These are phyloP conservation scores for Nicotiana benthamiana DNA, from an alignment of 257 asterid genomes.

Conservation along the genomic window DNA sequence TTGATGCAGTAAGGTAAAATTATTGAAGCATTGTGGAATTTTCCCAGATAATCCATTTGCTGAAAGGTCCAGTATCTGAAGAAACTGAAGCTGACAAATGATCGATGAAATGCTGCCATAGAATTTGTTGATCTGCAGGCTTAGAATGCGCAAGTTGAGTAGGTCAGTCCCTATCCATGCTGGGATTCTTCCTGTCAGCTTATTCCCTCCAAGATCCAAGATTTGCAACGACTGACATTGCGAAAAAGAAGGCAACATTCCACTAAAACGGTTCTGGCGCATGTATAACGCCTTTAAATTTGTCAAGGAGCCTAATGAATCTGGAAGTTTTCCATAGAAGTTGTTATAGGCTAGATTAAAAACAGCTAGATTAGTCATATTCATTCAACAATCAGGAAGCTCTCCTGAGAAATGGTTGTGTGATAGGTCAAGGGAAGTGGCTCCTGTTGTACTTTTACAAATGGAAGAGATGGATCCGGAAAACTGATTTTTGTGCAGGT, in stretches of 20 bases:
- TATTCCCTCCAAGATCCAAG: constrained; percentile 17
- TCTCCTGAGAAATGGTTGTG: constrained; percentile 10
- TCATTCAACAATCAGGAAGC: constrained; percentile 20
- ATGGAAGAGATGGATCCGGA: constrained; percentile 17
- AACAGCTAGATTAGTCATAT: background rate
- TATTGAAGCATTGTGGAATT: constrained; percentile 19
- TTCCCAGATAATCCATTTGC: background rate
- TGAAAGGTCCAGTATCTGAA: constrained; percentile 2
- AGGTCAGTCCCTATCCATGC: background rate
- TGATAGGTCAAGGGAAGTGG: constrained; percentile 4
- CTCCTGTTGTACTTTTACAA: background rate
- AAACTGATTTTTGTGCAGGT: constrained; percentile 17
- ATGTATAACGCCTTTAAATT: background rate
- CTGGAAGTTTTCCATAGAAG: constrained; percentile 18
- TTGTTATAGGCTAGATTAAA: constrained; percentile 18
- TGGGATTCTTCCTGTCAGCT: background rate
- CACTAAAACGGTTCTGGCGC: constrained; percentile 9
- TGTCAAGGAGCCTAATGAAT: background rate
- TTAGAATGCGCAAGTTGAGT: background rate
- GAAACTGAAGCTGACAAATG: background rate
- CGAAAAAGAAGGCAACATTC: constrained; percentile 15
- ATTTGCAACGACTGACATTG: constrained; percentile 5
- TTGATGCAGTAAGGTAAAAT: constrained; percentile 8
- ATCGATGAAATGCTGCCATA: background rate
- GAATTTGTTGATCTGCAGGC: background rate